Conservation (phyloP, 257 asterid genomes). For the Solanum lycopersicoides region DNA sequence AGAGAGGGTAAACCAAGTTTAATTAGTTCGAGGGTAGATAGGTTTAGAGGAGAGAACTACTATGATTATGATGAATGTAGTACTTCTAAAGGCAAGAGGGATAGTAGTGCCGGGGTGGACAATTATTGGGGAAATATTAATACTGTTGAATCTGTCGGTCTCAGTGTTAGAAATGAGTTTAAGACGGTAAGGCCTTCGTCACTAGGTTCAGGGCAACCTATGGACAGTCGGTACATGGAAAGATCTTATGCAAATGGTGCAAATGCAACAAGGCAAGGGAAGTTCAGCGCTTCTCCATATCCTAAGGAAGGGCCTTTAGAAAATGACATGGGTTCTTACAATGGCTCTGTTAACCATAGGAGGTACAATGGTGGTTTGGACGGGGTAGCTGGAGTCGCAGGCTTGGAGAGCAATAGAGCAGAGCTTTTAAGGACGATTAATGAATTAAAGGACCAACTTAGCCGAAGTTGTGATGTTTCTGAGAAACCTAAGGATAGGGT, state of each 20-base stretch:
- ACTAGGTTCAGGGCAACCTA: constrained; percentile 31
- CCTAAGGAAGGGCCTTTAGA: constrained; percentile 55
- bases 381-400: constrained; percentile 41
- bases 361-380: constrained; percentile 36
- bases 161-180: constrained; percentile 13
- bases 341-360: constrained; percentile 34
- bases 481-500: constrained; percentile 45
- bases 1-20: constrained; percentile 36
- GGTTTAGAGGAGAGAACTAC: constrained; percentile 17
- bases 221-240: constrained; percentile 16
- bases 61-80: constrained; percentile 22
- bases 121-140: constrained; percentile 18
- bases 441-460: constrained; percentile 64
- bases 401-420: constrained; percentile 57
- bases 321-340: constrained; percentile 30
- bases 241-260: constrained; percentile 15
- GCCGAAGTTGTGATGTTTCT: constrained; percentile 44
- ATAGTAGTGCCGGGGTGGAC: constrained; percentile 15
- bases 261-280: constrained; percentile 22
- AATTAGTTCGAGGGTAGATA: constrained; percentile 8
- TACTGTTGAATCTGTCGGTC: constrained; percentile 23
- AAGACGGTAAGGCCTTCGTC: constrained; percentile 32
- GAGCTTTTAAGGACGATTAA: constrained; percentile 79
- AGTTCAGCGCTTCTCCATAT: constrained; percentile 28
- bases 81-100: constrained; percentile 15